Evolutionary conservation across 768 basidiomycete species (phyloP), one percentile per base, ranked within the genome.

Genomic region (Galerina sulciceps): DNA sequence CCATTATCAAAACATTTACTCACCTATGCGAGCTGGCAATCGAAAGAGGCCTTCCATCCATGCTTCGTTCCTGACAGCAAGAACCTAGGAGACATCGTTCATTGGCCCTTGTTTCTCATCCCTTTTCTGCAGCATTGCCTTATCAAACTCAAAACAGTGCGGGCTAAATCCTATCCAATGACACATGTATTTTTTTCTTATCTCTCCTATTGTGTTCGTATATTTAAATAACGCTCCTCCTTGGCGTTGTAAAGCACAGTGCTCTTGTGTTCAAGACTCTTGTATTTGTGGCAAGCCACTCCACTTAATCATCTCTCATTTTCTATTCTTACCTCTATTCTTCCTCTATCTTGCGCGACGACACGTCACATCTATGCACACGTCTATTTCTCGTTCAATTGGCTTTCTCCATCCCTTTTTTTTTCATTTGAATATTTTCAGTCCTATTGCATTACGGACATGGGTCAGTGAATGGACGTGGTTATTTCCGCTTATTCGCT

Each of bases 401-500:
- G 37, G 34, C 41, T 52, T 43, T 26, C 15, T 49, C 44, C 49
- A 22, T 41, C 37, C 34, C 22, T 42, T 42, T 40, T 55, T 22
- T 50, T 51, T 55, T 26, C 17, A 52, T 45, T 46, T 37, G 34
- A 34, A 36, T 43, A 23, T 18, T 55, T 35, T 48, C 53, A 42
- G 44, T 60, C 41, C 48, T 45, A 61, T 57, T 69, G 70, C 69
- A 71, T 69, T 61, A 71, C 64, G 75, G 74, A 74, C 73, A 73
- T 70, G 75, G 81, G 79, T 82, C 78, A 76, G 76, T 81, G 79
- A 81, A 82, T 77, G 83, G 82, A 84, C 82, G 58, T 60, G 63
- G 60, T 59, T 55, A 59, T 53, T 63, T 54, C 60, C 61, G 44
- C 62, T 61, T 66, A 55, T 63, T 68, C 78, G 78, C 76, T 79